These are phyloP conservation scores for Pseudocercospora ulei DNA, from an alignment of 2,329 filamentous ascomycete species.

Conservation along the genomic window DNA sequence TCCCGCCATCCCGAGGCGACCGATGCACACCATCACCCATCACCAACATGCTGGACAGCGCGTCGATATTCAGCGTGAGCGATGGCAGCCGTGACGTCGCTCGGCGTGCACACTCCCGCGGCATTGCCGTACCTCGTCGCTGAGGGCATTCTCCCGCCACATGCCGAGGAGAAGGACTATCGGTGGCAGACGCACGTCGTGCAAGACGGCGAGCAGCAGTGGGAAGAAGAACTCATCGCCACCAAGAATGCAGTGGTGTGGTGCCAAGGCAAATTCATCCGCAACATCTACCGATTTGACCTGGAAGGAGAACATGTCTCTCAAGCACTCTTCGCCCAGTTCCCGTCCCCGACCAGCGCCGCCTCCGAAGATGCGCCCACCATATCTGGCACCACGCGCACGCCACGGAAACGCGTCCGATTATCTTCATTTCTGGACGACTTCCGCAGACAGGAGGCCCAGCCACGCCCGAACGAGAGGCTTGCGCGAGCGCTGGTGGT, in stretches of 20 bases:
- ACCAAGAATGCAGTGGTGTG: constrained; percentile 72
- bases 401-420: constrained; percentile 9
- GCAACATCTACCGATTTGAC: constrained; percentile 76
- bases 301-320: constrained; percentile 75
- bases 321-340: constrained; percentile 79
- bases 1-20: background rate
- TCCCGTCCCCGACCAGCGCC: constrained; percentile 43
- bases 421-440: constrained; percentile 1
- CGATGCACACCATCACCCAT: too few relatives aligned
- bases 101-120: constrained; percentile 81
- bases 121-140: constrained; percentile 73
- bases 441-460: constrained; percentile 3
- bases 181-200: constrained; percentile 59
- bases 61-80: background rate
- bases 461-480: constrained; percentile 1
- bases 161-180: constrained; percentile 59
- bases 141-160: constrained; percentile 62
- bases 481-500: constrained; percentile 60
- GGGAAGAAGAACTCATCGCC: constrained; percentile 70
- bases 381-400: constrained; percentile 8
- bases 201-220: constrained; percentile 33
- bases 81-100: constrained; percentile 85
- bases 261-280: constrained; percentile 76
- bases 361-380: background rate
- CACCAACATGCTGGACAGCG: constrained; percentile 18